Base-by-base conservation (phyloP, 2,329 filamentous ascomycete species). In the Purpureocillium lavendulum region DNA sequence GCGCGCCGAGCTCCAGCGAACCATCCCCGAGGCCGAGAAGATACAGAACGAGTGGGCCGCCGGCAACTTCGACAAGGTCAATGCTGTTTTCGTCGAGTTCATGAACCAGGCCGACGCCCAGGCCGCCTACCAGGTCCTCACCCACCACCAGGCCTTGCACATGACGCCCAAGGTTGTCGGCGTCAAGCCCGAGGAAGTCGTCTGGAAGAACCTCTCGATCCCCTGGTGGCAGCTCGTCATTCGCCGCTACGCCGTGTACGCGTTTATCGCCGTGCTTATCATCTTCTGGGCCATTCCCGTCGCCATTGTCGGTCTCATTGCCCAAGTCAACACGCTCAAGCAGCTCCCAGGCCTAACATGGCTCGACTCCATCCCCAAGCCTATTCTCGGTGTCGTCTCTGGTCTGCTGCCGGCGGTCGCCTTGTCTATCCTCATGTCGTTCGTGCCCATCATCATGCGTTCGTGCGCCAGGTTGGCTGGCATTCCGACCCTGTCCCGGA, bases 41-140 rank as follows among this genome's bases (percentile, higher is more conserved):
- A 70, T 78, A 10, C 84, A 66, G 78, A 62, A 76, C 61, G 49
- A 75, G 30, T 80, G 87, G 52, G 72, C 73, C 30, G 65, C 71
- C 11, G 79, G 84, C 36, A 73, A 86, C 45, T 80, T 71, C 17
- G 70, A 75, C 39, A 72, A 74, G 48, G 67, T 82, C 39, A 77
- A 77, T 38, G 82, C 88, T 3, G 83, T 92, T n/a, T 97, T 98
- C 53, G 85, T 98, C 47, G 89, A 97, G 56, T 98, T 95, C 55
- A 74, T 77, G 46, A 80, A 76, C 4, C 86, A 94, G 56, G 75
- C 81, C 17, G 85, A 87, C 44, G 92, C 92, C 8, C 90, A 98
- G 59, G 70, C 74, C 41, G 89, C 90, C 17, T 94, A 75, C 61
- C 89, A 96, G 61, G 82, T 79, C 15, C 70, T 94, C 21, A 77